phyloP scores from a whole-genome alignment of 2,329 filamentous ascomycete genomes.

The Penicillium psychrosexuale region DNA sequence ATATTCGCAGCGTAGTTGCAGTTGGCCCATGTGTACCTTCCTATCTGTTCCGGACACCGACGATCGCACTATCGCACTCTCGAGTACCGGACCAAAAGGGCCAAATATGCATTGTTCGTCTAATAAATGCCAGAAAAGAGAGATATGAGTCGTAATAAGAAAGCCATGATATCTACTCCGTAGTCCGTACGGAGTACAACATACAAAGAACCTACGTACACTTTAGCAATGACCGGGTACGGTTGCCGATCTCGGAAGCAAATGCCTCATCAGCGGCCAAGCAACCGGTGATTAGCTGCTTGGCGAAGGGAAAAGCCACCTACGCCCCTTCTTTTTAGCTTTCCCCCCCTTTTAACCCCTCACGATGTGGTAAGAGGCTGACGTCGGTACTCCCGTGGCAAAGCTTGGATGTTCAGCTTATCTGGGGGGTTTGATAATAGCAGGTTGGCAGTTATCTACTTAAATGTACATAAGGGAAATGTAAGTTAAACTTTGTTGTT shows the following conservation, averaged over 20 bases:
- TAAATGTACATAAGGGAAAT: not conserved
- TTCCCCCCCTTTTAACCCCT: not conserved
- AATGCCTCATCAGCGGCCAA: not conserved
- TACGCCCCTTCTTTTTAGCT: not conserved
- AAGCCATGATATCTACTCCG: not conserved
- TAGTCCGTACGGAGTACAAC: too few relatives aligned
- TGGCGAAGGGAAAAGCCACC: not conserved
- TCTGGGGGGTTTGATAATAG: not conserved
- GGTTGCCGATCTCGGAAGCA: not conserved
- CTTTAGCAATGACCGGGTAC: not conserved
- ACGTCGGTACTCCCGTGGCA: not conserved
- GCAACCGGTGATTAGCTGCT: not conserved
- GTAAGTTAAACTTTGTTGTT: not conserved
- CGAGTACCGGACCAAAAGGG: not conserved
- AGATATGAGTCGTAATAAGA: not conserved
- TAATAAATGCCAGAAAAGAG: not conserved
- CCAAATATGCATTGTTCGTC: not conserved
- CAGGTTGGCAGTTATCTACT: not conserved
- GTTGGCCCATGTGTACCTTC: not conserved
- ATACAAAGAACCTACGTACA: not conserved
- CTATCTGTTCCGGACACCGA: not conserved
- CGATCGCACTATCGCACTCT: not conserved
- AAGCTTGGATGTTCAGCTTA: not conserved
- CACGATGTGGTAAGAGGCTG: not conserved
- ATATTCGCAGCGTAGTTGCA: too few relatives aligned